Conservation (phyloP, 2,329 filamentous ascomycete species). For the Trichoderma sp. region DNA sequence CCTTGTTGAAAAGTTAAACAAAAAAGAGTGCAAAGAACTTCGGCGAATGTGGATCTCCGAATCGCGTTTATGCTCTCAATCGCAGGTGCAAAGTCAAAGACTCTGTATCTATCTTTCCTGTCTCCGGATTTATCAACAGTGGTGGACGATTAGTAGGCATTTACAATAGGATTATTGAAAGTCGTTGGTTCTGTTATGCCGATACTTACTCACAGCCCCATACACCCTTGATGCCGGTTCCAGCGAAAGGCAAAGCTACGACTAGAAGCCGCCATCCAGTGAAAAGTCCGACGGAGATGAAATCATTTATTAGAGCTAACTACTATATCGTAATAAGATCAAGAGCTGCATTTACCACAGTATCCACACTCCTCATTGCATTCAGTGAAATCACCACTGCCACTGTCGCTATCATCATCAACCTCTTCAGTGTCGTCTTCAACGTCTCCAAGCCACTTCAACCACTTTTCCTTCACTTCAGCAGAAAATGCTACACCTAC, state of each 20-base stretch:
- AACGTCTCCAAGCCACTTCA: conserved; percentile 29
- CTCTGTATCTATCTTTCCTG: not conserved
- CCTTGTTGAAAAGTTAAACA: not conserved
- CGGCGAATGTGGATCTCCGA: conserved; percentile 1
- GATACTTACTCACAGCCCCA: too few species aligned
- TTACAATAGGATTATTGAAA: too few species aligned
- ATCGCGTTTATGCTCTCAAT: not conserved
- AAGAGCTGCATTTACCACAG: conserved; percentile 31
- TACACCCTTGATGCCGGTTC: not conserved
- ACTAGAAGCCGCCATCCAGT: not conserved
- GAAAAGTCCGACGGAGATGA: not conserved
- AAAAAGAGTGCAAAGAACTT: not conserved
- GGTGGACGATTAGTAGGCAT: not conserved
- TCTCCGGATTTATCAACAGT: not conserved
- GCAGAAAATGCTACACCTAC: conserved; percentile 32
- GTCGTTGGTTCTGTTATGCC: not conserved
- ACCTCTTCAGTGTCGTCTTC: not conserved
- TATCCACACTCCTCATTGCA: conserved; percentile 37
- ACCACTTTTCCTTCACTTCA: conserved; percentile 31
- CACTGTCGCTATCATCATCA: conserved; percentile 20
- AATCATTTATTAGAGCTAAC: not conserved
- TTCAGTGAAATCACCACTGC: conserved; percentile 30
- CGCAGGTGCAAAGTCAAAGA: not conserved
- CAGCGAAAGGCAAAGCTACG: not conserved
- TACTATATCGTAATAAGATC: not conserved